phyloP scores from a whole-genome alignment of 495 filamentous ascomycete genomes.

The Xylaria grammica region DNA sequence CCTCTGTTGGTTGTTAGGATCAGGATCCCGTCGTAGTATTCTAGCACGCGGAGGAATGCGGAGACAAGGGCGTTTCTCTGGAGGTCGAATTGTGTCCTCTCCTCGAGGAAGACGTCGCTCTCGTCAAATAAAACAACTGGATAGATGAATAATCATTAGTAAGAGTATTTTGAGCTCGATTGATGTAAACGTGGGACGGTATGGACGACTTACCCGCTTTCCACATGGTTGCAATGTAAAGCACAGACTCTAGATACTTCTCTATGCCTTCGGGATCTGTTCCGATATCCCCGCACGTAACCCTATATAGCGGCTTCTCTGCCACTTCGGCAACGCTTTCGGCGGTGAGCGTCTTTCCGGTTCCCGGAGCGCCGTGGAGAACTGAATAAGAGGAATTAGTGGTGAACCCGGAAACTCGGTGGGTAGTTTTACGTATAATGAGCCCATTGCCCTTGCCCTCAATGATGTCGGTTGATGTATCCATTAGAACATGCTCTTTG shows the following conservation, averaged over 20 bases:
- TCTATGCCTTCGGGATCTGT: slow-evolving; percentile 47
- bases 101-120: too few relatives aligned
- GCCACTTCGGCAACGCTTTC: slow-evolving; percentile 50
- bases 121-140: too few relatives aligned
- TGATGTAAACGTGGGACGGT: too few relatives aligned
- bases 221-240: slow-evolving; percentile 50
- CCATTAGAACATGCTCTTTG: slow-evolving; percentile 56
- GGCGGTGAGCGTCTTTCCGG: slow-evolving; percentile 59
- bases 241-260: slow-evolving; percentile 46
- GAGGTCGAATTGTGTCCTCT: too few relatives aligned
- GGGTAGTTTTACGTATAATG: too few relatives aligned
- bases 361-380: slow-evolving; percentile 38
- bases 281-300: slow-evolving; percentile 57
- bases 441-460: slow-evolving; percentile 56
- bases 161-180: too few relatives aligned
- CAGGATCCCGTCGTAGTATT: background rate
- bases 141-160: too few relatives aligned
- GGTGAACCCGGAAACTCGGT: too few relatives aligned
- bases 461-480: slow-evolving; percentile 49
- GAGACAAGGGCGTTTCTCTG: too few relatives aligned
- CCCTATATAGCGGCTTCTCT: slow-evolving; percentile 48
- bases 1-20: background rate
- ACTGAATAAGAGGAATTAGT: too few relatives aligned
- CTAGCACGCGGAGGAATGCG: too few relatives aligned
- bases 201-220: too few relatives aligned